Conservation (phyloP, 108 stramenopile genomes). For the Stephanodiscus triporus region DNA sequence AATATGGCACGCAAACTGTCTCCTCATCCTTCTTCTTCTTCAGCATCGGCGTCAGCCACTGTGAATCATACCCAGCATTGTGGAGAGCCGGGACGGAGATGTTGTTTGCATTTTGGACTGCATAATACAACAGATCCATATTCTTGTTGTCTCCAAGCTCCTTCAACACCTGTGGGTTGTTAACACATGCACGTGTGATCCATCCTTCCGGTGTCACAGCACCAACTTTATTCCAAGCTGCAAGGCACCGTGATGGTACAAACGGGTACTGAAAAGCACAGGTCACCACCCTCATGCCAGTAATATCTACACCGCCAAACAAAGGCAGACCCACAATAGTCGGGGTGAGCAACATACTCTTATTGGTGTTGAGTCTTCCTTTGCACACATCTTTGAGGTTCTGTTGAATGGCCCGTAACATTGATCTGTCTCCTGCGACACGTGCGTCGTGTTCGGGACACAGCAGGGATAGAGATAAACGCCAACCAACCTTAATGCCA, state of each 20-base stretch:
- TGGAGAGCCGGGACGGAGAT: too few relatives aligned
- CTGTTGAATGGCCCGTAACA: constrained; percentile 21
- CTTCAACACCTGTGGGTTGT: neutral
- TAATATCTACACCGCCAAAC: constrained; percentile 16
- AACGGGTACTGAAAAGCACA: constrained; percentile 3
- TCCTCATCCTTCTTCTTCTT: too few relatives aligned
- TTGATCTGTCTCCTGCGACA: constrained; percentile 18
- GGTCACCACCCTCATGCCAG: too few relatives aligned
- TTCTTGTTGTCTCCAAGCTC: neutral
- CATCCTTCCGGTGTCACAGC: neutral
- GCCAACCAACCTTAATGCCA: constrained; percentile 2
- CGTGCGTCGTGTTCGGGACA: constrained; percentile 22
- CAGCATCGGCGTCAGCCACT: too few relatives aligned
- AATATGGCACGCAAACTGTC: neutral
- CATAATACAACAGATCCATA: neutral
- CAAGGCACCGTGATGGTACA: neutral
- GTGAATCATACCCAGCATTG: too few relatives aligned
- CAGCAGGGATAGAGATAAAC: constrained; percentile 15
- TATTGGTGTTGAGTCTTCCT: too few relatives aligned
- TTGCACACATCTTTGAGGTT: neutral
- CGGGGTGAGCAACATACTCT: neutral
- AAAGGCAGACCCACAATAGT: neutral
- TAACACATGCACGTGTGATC: neutral
- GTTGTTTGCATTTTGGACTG: too few relatives aligned
- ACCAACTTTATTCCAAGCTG: neutral